These are phyloP conservation scores for Picochlorum costavermella DNA, from an alignment of 139 green algal species.

Conservation along the genomic window DNA sequence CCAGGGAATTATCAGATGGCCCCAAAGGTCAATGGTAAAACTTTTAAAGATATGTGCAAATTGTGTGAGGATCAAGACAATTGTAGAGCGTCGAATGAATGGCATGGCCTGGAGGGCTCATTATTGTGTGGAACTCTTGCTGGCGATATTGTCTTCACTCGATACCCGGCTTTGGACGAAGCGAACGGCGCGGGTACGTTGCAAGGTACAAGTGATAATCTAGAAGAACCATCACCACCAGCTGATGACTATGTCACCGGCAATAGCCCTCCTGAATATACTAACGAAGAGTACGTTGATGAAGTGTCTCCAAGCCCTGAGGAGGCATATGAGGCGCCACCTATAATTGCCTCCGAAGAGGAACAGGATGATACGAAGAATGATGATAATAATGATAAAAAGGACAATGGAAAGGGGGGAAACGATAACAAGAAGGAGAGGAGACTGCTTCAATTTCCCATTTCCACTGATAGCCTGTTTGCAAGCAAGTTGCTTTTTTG, in stretches of 20 bases:
- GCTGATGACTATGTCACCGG: not conserved
- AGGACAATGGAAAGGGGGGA: not conserved
- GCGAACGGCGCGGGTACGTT: not conserved
- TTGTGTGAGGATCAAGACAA: not conserved
- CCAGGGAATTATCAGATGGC: conserved; percentile 7
- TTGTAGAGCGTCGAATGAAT: not conserved
- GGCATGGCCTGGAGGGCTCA: not conserved
- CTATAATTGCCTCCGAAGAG: not conserved
- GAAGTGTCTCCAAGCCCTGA: no score
- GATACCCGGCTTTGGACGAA: conserved; percentile 4
- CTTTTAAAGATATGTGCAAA: conserved; percentile 1
- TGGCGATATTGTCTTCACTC: conserved; percentile 1
- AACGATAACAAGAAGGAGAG: not conserved
- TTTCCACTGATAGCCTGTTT: not conserved
- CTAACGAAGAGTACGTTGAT: not conserved
- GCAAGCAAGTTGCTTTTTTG: conserved; percentile 6
- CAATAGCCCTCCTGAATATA: not conserved
- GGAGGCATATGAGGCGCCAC: not conserved
- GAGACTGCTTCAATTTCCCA: not conserved
- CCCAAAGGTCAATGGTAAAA: not conserved
- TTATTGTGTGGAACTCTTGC: not conserved
- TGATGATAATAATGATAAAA: not conserved
- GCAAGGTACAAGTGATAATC: not conserved
- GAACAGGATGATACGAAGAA: not conserved
- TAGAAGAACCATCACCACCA: not conserved